Evolutionary conservation across 345 rosid species (phyloP), one percentile per base, ranked within the genome.

Genomic region (Ceriops zippeliana): DNA sequence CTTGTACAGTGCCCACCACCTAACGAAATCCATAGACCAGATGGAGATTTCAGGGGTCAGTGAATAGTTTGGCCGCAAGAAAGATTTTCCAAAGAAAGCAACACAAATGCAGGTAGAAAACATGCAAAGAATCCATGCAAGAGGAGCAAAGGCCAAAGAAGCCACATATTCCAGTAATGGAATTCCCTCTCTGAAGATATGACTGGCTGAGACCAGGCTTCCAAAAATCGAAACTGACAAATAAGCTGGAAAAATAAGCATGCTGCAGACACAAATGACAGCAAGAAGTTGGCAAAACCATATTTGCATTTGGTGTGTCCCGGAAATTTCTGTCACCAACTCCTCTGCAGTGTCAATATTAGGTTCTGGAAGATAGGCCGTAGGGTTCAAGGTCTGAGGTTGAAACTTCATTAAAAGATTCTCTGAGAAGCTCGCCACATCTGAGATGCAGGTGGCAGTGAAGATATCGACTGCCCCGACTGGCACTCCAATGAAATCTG

Each of bases 1-100:
- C 74, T 84, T 88, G 73, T 86, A 88, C 26, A 88, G 90, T 53
- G 90, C 87, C 92, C 88, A 88, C 92, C 90, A 88, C 76, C 79
- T 88, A 5, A 88, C 83, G 63, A 84, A 88, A 60, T 86, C 83
- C 21, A 61, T 5, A 20, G 90, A 88, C 87, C 86, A 88, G 38
- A 88, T 82, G 53, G 86, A 73, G 42, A 80, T 58, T 62, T 86
- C 85, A 49, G 83, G 85, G 61, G 61, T 71, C 63, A 88, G 67
- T 19, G 83, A 69, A 60, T 86, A 84, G 58, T 88, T 88, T 60
- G 89, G 83, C 58, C 74, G 66, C 82, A 86, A 69, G 83, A 87
- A 81, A 37, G 88, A 78, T 52, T 83, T 88, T 28, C 93, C 90
- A 2, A 88, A 76, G 57, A 83, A 62, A 47, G 87, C 68, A 52